Base-by-base conservation (phyloP, 768 basidiomycete genomes). In the Nidularia pulvinata region DNA sequence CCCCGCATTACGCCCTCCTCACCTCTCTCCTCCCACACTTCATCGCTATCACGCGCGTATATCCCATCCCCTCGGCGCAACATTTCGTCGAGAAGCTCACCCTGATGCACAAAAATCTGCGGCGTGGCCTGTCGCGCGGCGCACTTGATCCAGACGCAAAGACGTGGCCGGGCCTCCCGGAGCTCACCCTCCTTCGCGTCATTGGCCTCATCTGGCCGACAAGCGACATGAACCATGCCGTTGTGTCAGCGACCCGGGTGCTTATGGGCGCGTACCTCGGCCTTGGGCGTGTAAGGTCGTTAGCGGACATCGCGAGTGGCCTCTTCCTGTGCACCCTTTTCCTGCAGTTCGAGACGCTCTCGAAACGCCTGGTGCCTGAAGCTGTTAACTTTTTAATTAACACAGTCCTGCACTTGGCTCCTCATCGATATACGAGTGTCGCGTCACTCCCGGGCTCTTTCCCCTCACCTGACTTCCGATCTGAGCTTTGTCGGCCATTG, bases 51-150 rank as follows among this genome's bases (percentile, higher is more conserved):
- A 83, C 88, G 14, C 85, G 84, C 57, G 75, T 88, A 7, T 95
- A 95, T 69, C 93, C 95, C 1, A 81, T 91, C 51, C 81, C 86
- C 46, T 77, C 86, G 6, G 95, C 95, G 0, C 80, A 84, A 49
- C 80, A 84, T 62, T 93, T 95, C 69, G 83, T 90, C 55, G 74
- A 81, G 32, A 98, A 98, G 69, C 78, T 98, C 44, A 72, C 77
- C 7, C 70, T 97, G 5, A 97, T 98, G 93, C 87, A 98, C 68
- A 95, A 94, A 75, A 97, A 98, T 66, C 82, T 98, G 51, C 84
- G 83, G 49, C 86, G 86, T 7, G 95, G 95, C 6, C 73, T 99
- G 14, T 81, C 87, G 2, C 78, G 77, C 6, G 93, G 91, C 1
- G 74, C 91, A 0, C 72, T 82, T 11, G 72, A 80, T 25, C 67